Evolutionary conservation across 1,284 basidiomycete genomes (phyloP).

Genomic region (Lentinus polychrous): DNA sequence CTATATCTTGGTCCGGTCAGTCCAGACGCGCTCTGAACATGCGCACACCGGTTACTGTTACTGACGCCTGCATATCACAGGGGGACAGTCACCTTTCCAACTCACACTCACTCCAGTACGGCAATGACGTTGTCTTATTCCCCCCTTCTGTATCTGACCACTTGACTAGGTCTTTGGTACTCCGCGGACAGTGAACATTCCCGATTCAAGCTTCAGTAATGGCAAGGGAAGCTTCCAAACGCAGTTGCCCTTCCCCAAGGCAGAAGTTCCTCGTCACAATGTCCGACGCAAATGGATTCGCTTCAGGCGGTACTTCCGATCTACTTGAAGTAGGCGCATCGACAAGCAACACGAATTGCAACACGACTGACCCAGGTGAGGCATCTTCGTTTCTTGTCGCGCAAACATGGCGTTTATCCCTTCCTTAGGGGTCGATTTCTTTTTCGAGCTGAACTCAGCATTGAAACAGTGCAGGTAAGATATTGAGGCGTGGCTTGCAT

Average conservation of each 20-base stretch:
- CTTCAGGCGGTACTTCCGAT: slow-evolving; percentile 50
- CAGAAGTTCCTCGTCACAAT: slow-evolving; percentile 51
- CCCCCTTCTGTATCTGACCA: not conserved
- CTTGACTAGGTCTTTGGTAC: slow-evolving; percentile 39
- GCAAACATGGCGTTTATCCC: not conserved
- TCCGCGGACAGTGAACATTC: slow-evolving; percentile 50
- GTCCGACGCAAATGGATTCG: slow-evolving; percentile 68
- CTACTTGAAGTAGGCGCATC: slow-evolving; percentile 45
- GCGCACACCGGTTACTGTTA: not conserved
- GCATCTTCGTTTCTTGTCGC: slow-evolving; percentile 9
- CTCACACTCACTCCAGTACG: slow-evolving; percentile 55
- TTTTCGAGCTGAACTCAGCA: slow-evolving; percentile 43
- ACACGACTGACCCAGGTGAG: slow-evolving; percentile 39
- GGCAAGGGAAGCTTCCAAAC: slow-evolving; percentile 47
- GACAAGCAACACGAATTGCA: slow-evolving; percentile 40
- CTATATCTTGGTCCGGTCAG: slow-evolving; percentile 58
- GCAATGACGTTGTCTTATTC: not conserved
- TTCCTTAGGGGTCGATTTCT: slow-evolving; percentile 34
- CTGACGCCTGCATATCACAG: slow-evolving; percentile 27
- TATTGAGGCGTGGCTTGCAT: not conserved
- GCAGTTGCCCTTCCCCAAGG: slow-evolving; percentile 35
- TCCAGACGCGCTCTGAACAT: slow-evolving; percentile 1
- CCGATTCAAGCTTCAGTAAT: slow-evolving; percentile 44
- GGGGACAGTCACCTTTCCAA: slow-evolving; percentile 56
- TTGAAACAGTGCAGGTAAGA: slow-evolving; percentile 59